Conservation (phyloP, 768 basidiomycete genomes). For the Hygrophorus russula region DNA sequence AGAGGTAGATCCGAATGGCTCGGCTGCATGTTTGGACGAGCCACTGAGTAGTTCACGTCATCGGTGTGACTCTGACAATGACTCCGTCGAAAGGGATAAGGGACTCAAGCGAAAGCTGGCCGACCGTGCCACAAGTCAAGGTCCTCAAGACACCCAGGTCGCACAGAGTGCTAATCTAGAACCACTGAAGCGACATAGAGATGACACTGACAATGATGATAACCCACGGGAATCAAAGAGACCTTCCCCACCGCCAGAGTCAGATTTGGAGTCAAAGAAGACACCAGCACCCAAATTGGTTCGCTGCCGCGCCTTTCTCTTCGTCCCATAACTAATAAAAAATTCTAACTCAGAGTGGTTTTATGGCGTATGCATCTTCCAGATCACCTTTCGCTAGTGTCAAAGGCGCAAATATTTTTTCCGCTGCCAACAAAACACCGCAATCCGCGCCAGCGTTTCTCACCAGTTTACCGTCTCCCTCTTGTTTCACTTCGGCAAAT, state of each 20-base stretch:
- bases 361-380: conserved; percentile 70
- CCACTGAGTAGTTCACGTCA: not conserved
- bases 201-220: conserved; percentile 50
- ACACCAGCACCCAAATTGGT: conserved; percentile 35
- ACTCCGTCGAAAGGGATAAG: conserved; percentile 42
- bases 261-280: conserved; percentile 22
- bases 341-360: conserved; percentile 40
- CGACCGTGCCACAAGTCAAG: conserved; percentile 57
- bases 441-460: conserved; percentile 16
- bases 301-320: conserved; percentile 16
- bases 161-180: conserved; percentile 17
- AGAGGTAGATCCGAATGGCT: conserved; percentile 4
- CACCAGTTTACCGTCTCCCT: conserved; percentile 18
- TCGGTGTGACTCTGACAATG: conserved; percentile 29
- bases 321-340: conserved; percentile 5
- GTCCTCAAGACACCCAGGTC: conserved; percentile 4
- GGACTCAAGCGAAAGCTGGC: conserved; percentile 59
- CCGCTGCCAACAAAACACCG: conserved; percentile 19
- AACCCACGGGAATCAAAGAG: conserved; percentile 51
- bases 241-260: conserved; percentile 61
- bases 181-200: conserved; percentile 46
- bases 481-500: conserved; percentile 19
- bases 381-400: conserved; percentile 66
- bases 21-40: conserved; percentile 3
- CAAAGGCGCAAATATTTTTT: conserved; percentile 54